Conservation (phyloP, 2,329 filamentous ascomycete genomes). For the Coniochaeta ligniaria region DNA sequence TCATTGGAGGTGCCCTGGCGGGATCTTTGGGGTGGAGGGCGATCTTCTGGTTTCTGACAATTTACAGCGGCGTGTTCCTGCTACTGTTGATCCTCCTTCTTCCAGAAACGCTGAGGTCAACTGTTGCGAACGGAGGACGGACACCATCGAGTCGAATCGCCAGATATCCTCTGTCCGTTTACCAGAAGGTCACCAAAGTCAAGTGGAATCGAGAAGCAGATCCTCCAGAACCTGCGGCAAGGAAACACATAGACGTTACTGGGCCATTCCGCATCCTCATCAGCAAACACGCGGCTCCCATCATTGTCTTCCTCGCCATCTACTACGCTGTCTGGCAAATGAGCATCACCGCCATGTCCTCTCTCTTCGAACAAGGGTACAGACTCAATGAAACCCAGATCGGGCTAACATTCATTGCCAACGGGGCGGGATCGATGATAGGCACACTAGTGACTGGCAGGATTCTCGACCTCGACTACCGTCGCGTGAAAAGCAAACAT, state of each 20-base stretch:
- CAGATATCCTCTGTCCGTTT: slow-evolving; percentile 22
- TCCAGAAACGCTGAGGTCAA: slow-evolving; percentile 34
- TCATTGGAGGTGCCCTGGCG: slow-evolving; percentile 44
- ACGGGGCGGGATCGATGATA: slow-evolving; percentile 46
- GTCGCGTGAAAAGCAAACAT: slow-evolving; percentile 24
- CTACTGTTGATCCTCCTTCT: slow-evolving; percentile 32
- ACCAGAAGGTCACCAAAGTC: slow-evolving; percentile 22
- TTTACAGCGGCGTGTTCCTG: slow-evolving; percentile 29
- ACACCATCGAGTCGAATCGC: slow-evolving; percentile 6
- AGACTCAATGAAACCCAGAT: slow-evolving; percentile 34
- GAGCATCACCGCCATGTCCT: slow-evolving; percentile 45
- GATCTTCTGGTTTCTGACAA: slow-evolving; percentile 48
- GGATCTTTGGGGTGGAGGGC: slow-evolving; percentile 44
- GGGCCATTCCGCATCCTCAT: slow-evolving; percentile 39
- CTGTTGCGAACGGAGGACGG: slow-evolving; percentile 34
- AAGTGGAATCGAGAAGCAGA: slow-evolving; percentile 10
- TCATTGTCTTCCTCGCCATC: slow-evolving; percentile 39
- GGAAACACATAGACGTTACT: slow-evolving; percentile 32
- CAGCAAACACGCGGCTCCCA: slow-evolving; percentile 31
- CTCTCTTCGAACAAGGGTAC: slow-evolving; percentile 36
- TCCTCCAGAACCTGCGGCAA: slow-evolving; percentile 8
- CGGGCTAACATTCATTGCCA: slow-evolving; percentile 45
- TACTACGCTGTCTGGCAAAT: slow-evolving; percentile 50
- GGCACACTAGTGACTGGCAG: slow-evolving; percentile 44
- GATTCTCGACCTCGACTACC: slow-evolving; percentile 44